Percentiles rank a stretch among this genome's conserved stretches.
Conservation (phyloP, 805 yeast genomes). For the Wickerhamiella qilinensis region DNA sequence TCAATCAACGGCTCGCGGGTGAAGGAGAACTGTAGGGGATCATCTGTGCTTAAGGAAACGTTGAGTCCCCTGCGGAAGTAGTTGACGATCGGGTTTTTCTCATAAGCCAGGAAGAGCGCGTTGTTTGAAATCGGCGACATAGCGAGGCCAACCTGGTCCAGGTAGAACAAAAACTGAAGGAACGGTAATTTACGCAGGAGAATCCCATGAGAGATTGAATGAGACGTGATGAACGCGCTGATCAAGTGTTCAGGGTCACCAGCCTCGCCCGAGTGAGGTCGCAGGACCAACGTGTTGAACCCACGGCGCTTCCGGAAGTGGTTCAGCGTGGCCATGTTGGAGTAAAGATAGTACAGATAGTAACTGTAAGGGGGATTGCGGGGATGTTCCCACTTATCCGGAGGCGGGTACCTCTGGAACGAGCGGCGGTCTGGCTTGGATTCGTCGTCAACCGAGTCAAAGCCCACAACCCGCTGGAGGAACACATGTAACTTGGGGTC, state of each 20-base stretch:
- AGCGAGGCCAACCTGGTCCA: constrained; percentile 93
- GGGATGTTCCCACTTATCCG: constrained; percentile 60
- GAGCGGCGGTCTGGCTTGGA: constrained; percentile 76
- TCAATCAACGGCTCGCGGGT: constrained; percentile 95
- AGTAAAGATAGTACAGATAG: constrained; percentile 74
- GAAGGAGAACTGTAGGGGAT: constrained; percentile 92
- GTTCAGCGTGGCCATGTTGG: constrained; percentile 75
- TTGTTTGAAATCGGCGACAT: constrained; percentile 97
- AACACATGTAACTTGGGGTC: constrained; percentile 88
- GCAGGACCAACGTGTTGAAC: constrained; percentile 76
- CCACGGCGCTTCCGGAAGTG: constrained; percentile 63
- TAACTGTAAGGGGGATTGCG: constrained; percentile 96
- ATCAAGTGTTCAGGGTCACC: constrained; percentile 97
- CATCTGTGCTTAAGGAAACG: constrained; percentile 91
- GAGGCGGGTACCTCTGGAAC: constrained; percentile 72
- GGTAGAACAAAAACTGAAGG: constrained; percentile 79
- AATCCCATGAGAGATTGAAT: constrained; percentile 92
- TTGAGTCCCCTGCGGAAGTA: constrained; percentile 89
- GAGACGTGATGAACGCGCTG: constrained; percentile 74
- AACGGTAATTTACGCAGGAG: constrained; percentile 84
- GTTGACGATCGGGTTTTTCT: constrained; percentile 85
- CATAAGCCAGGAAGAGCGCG: constrained; percentile 88
- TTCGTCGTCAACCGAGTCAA: constrained; percentile 97
- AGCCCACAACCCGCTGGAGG: constrained; percentile 87
- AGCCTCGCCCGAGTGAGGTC: constrained; percentile 99